Base-by-base conservation (phyloP, 495 filamentous ascomycete genomes). In the Penicillium coffeae region DNA sequence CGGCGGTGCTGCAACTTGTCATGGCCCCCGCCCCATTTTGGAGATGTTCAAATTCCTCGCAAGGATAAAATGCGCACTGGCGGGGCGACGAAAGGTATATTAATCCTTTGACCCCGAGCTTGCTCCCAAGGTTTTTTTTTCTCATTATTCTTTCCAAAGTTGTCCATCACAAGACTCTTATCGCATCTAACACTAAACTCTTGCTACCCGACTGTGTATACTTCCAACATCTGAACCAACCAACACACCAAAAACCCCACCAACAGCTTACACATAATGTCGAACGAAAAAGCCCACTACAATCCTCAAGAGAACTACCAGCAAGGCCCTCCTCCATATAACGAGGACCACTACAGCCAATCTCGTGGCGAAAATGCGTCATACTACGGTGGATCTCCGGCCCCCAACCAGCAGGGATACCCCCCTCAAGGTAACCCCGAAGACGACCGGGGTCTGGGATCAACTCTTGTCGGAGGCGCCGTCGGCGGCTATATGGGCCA, bases 401-500 rank as follows among this genome's bases (percentile, higher is more conserved):
- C 25, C 25, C 25, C 25, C 25, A 30, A 30, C 5, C 25, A 30
- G 25, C 25, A 30, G 25, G 58, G 27, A 39, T 41, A 1, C 38
- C 49, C n/a, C 46, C 50, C n/a, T 41, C 51, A 59, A 3, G 54
- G 44, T 19, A 62, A 56, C 8, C 55, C 52, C 7, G 65, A 55
- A 38, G 64, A 53, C 3, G 74, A 78, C 20, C 65, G 57, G 21
- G 75, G 74, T 8, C 60, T 78, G 1, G 73, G 69, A 4, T 68
- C 73, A 9, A 63, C 70, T 1, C 19, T 77, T n/a, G 10, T 71
- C 12, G 75, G 75, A 16, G 69, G 62, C 21, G 69, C 64, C 8
- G 73, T 62, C 7, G 75, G 75, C 36, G 72, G 67, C 5, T 64
- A 64, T 39, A 37, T 74, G n/a, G 69, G 70, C 38, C 66, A 76